Evolutionary conservation across 2,329 filamentous ascomycete genomes (phyloP), one percentile per base, ranked within the genome.

Genomic region (Macrophomina pseudophaseolina): DNA sequence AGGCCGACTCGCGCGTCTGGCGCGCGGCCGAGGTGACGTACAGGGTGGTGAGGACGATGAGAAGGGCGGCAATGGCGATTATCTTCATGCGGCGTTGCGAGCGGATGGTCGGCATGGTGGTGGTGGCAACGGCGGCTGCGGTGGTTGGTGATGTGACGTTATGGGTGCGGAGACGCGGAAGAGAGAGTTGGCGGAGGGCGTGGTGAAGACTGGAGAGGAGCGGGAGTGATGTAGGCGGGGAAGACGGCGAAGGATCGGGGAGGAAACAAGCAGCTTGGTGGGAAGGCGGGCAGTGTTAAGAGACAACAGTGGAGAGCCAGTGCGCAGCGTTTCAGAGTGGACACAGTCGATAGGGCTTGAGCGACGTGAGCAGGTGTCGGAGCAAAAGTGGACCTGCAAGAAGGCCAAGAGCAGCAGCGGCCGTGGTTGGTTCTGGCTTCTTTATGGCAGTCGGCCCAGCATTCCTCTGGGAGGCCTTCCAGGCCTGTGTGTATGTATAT

Each of bases 11-110:
- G 68, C 80, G 77, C 40, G 83, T 82, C 59, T 85, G 81, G 66
- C 85, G 83, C 63, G 86, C 80, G 58, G 84, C 84, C n/a, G 85
- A 86, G 23, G 89, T 90, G 76, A 92, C 89, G 82, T 94, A 93
- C 71, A 96, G 82, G 65, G 90, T 81, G 53, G 89, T 84, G 71
- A 94, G 80, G 68, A 94, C 79, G 67, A 86, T 82, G 70, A 88
- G 83, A 71, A 93, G 71, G 66, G 89, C 83, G 66, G 90, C 82
- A 73, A 94, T 82, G 70, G 87, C 81, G 66, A 93, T 81, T 71
- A 90, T 81, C 74, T 89, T 89, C 72, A 92, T 75, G 72, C 92
- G 89, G 70, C 92, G 88, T 72, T 74, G 79, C 44, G 77, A 78
- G 30, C 76, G 76, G 75, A 79, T 78, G 7, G 65, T 62, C 30